phyloP scores from a whole-genome alignment of 495 filamentous ascomycete genomes.

The Hyaloscypha hepaticicola region DNA sequence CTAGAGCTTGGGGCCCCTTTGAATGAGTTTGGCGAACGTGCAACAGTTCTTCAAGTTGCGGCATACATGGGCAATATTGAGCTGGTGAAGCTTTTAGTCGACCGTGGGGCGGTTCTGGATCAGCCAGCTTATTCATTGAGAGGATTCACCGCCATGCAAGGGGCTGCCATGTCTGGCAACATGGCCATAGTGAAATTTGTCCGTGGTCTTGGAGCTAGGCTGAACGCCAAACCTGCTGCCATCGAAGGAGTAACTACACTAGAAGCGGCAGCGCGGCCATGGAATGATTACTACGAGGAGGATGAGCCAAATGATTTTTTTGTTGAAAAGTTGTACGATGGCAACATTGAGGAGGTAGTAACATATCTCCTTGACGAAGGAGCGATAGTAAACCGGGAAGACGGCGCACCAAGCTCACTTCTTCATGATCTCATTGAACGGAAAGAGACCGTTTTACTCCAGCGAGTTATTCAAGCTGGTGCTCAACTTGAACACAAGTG shows the following conservation, averaged over 20 bases:
- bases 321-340: background rate
- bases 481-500: conserved; percentile 15
- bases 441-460: conserved; percentile 9
- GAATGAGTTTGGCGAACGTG: background rate
- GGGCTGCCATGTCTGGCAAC: conserved; percentile 12
- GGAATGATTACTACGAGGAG: background rate
- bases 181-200: conserved; percentile 7
- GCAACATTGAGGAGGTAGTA: background rate
- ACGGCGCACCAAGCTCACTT: conserved; percentile 10
- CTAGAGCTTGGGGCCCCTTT: conserved; percentile 1
- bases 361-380: conserved; percentile 13
- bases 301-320: conserved; percentile 7
- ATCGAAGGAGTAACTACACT: conserved; percentile 13
- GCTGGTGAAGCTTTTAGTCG: background rate
- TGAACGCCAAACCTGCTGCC: conserved; percentile 9
- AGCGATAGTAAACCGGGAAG: conserved; percentile 13
- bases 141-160: conserved; percentile 12
- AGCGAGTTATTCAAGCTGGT: conserved; percentile 15
- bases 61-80: background rate
- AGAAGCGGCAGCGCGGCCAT: conserved; percentile 12
- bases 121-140: background rate
- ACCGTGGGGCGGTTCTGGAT: background rate
- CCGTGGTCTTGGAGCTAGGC: conserved; percentile 7
- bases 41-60: conserved; percentile 1
- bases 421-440: conserved; percentile 15